A percentile compares a stretch with the other conserved stretches of the same genome.
These are phyloP conservation scores for Didymosphaeria variabile DNA, from an alignment of 2,329 filamentous ascomycete species.

Conservation along the genomic window DNA sequence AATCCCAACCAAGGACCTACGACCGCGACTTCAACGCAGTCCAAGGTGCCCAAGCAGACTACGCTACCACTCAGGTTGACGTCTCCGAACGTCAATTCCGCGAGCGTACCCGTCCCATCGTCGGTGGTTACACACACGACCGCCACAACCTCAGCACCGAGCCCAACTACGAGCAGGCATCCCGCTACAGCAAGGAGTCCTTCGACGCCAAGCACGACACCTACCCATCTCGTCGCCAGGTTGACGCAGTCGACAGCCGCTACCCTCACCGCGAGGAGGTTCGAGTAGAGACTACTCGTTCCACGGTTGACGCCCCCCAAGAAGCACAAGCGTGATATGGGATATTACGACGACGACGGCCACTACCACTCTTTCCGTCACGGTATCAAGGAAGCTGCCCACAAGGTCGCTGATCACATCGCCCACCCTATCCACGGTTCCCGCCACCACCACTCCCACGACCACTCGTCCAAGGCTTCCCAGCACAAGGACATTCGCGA, in stretches of 20 bases:
- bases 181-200: constrained; percentile 48
- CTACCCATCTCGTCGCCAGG: constrained; percentile 47
- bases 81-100: constrained; percentile 69
- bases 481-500: constrained; percentile 50
- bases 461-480: constrained; percentile 47
- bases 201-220: constrained; percentile 54
- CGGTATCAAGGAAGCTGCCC: constrained; percentile 70
- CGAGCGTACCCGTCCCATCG: constrained; percentile 66
- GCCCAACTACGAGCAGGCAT: constrained; percentile 51
- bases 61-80: constrained; percentile 67
- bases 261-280: constrained; percentile 55
- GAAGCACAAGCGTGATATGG: constrained; percentile 70
- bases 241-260: constrained; percentile 48
- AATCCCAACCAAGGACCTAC: constrained; percentile 66
- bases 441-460: constrained; percentile 57
- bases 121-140: constrained; percentile 58
- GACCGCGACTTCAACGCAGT: constrained; percentile 58
- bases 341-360: constrained; percentile 82
- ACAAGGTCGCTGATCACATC: constrained; percentile 66
- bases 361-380: constrained; percentile 79
- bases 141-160: constrained; percentile 47
- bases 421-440: constrained; percentile 69
- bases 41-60: constrained; percentile 60
- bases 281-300: constrained; percentile 60
- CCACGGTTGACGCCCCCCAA: constrained; percentile 62